phyloP scores from a whole-genome alignment of 306 rosid species.

The Herpetospermum pedunculosum region DNA sequence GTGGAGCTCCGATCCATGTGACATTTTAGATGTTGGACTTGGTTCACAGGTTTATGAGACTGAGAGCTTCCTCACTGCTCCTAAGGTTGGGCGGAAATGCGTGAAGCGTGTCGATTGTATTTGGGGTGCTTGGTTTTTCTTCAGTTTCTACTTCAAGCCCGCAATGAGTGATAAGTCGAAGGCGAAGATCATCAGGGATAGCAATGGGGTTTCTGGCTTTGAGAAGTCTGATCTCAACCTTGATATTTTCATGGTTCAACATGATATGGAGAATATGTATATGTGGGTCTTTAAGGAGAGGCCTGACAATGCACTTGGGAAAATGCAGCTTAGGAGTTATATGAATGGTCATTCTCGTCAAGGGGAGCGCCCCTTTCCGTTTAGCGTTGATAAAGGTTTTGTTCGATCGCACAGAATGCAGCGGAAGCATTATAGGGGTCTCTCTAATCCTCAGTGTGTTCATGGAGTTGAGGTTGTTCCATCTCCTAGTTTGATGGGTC shows the following conservation, averaged over 20 bases:
- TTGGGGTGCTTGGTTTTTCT: constrained; percentile 99
- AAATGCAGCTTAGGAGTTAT: constrained; percentile 96
- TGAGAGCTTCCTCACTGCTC: constrained; percentile 44
- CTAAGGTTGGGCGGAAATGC: constrained; percentile 73
- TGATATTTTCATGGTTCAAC: constrained; percentile 87
- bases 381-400: constrained; percentile 76
- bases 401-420: constrained; percentile 96
- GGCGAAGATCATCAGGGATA: constrained; percentile 61
- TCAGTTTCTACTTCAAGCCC: constrained; percentile 82
- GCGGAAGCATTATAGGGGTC: constrained; percentile 82
- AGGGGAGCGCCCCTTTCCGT: constrained; percentile 90
- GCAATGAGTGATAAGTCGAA: constrained; percentile 59
- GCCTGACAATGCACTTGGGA: constrained; percentile 86
- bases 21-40: constrained; percentile 74
- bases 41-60: constrained; percentile 72
- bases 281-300: constrained; percentile 99
- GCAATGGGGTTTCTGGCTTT: constrained; percentile 61
- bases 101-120: constrained; percentile 73
- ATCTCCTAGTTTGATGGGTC: constrained; percentile 50
- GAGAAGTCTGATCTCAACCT: constrained; percentile 84
- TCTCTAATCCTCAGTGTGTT: constrained; percentile 87
- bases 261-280: constrained; percentile 97
- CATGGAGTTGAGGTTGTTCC: constrained; percentile 71
- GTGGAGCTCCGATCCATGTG: constrained; percentile 70
- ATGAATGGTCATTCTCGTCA: constrained; percentile 98